phyloP scores from a whole-genome alignment of 352 stramenopile species.

The Globisporangium paddicum region DNA sequence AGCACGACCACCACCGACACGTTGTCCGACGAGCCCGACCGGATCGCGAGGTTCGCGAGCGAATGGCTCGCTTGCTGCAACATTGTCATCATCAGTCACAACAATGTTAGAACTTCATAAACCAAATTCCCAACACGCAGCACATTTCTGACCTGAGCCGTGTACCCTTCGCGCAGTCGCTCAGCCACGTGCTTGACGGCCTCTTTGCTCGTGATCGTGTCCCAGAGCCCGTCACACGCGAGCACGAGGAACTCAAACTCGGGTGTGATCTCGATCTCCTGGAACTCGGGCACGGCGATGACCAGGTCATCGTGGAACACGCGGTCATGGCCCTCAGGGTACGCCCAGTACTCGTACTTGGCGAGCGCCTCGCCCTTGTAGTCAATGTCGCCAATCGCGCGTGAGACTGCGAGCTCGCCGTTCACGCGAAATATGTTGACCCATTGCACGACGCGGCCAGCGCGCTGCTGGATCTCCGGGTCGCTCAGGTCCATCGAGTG shows the following conservation, averaged over 20 bases:
- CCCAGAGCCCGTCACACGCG: slow-evolving; percentile 91
- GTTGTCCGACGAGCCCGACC: slow-evolving; percentile 84
- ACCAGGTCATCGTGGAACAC: slow-evolving; percentile 84
- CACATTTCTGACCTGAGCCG: slow-evolving; percentile 35
- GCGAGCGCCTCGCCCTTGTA: slow-evolving; percentile 83
- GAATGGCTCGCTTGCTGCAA: slow-evolving; percentile 73
- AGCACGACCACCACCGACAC: slow-evolving; percentile 85
- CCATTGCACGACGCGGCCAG: slow-evolving; percentile 78
- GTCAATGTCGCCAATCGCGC: slow-evolving; percentile 90
- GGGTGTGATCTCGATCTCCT: slow-evolving; percentile 86
- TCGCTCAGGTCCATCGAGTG: slow-evolving; percentile 88
- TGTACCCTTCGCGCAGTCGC: slow-evolving; percentile 63
- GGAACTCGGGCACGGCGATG: slow-evolving; percentile 81
- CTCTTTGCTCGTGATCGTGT: slow-evolving; percentile 91
- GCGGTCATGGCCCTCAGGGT: slow-evolving; percentile 74
- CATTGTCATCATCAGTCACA: not conserved
- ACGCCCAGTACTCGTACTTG: slow-evolving; percentile 82
- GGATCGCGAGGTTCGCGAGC: slow-evolving; percentile 81
- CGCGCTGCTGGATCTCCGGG: slow-evolving; percentile 77
- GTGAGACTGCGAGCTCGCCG: slow-evolving; percentile 90
- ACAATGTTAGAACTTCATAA: not conserved
- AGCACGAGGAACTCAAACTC: slow-evolving; percentile 91
- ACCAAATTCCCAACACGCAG: not conserved
- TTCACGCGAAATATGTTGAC: slow-evolving; percentile 88
- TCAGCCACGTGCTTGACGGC: slow-evolving; percentile 81